Percentiles rank a stretch among this genome's conserved stretches.
Conservation (phyloP, 2,329 filamentous ascomycete species). For the Teratosphaeria nubilosa region DNA sequence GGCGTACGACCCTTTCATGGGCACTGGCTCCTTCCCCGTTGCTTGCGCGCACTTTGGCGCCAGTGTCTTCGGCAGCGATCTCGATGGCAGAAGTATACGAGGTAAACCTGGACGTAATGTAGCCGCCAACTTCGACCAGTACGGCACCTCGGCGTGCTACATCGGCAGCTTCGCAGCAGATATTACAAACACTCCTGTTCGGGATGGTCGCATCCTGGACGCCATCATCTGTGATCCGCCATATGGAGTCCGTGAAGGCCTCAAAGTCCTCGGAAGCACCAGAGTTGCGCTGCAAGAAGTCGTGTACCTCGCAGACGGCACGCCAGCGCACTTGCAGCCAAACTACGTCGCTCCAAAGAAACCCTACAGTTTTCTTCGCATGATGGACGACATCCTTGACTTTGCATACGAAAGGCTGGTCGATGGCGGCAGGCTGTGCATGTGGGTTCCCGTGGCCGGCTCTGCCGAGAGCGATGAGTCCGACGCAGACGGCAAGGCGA, state of each 20-base stretch:
- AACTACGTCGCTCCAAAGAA: conserved; percentile 77
- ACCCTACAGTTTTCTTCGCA: conserved; percentile 82
- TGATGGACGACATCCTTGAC: conserved; percentile 79
- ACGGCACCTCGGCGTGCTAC: conserved; percentile 55
- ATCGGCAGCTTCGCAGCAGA: conserved; percentile 78
- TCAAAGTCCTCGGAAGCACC: conserved; percentile 73
- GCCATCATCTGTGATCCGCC: conserved; percentile 93
- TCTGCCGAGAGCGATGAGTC: conserved; percentile 38
- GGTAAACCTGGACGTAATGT: conserved; percentile 49
- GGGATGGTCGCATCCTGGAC: conserved; percentile 49
- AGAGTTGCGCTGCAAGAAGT: conserved; percentile 43
- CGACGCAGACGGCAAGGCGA: conserved; percentile 33
- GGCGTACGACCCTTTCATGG: conserved; percentile 91
- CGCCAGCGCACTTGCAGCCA: conserved; percentile 57
- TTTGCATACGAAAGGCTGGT: conserved; percentile 73
- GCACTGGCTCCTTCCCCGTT: conserved; percentile 85
- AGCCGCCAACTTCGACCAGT: conserved; percentile 73
- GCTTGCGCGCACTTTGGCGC: conserved; percentile 88
- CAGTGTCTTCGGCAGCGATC: conserved; percentile 74
- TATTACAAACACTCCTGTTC: conserved; percentile 73
- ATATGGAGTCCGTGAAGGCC: conserved; percentile 85
- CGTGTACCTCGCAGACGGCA: conserved; percentile 57
- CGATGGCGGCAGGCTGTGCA: conserved; percentile 67
- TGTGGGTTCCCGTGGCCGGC: conserved; percentile 92
- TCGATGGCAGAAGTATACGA: conserved; percentile 80